Evolutionary conservation across 2,329 filamentous ascomycete genomes (phyloP), one percentile per base, ranked within the genome.

Genomic region (Macrophomina pseudophaseolina): DNA sequence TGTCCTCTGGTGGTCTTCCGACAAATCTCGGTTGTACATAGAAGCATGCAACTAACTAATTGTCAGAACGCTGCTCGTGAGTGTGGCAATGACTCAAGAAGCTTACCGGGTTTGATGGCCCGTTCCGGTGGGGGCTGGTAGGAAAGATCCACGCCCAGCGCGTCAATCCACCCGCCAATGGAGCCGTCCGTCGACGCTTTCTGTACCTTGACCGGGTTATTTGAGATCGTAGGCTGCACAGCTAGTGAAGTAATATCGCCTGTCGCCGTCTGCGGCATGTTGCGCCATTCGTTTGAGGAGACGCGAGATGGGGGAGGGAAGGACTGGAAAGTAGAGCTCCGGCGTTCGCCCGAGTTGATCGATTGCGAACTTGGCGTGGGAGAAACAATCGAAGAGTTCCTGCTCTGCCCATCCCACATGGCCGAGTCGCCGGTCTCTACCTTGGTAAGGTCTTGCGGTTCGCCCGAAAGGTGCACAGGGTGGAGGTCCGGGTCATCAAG

Each of bases 141-240:
- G 2, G 86, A 86, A 16, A 89, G 83, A 75, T 98, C 95, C n/a
- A 98, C 92, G 38, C 93, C 95, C 7, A 97, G 80, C 0, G 93
- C 93, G 75, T 97, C 93, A 69, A 98, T 95, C 89, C 91, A 97
- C 5, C 91, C 91, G 68, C 88, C 90, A 33, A 93, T 81, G 30
- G 86, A 87, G 9, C 90, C 90, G 64, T 89, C 87, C 0, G 83
- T 84, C 70, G 85, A 83, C 51, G 74, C 78, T 71, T 83, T 83
- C 52, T 81, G 79, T n/a, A 87, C 76, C 70, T 84, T 91, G 76
- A 77, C 88, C 74, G 72, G 78, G 44, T 83, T 85, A 78, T 79
- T 84, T 69, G 83, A 81, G 33, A 71, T 72, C 40, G 73, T 73
- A 77, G 82, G 80, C 70, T 80, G 81, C 12, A 76, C 75, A 67